Evolutionary conservation across 495 filamentous ascomycete species (phyloP).

Genomic region (Umbilicaria muhlenbergii): DNA sequence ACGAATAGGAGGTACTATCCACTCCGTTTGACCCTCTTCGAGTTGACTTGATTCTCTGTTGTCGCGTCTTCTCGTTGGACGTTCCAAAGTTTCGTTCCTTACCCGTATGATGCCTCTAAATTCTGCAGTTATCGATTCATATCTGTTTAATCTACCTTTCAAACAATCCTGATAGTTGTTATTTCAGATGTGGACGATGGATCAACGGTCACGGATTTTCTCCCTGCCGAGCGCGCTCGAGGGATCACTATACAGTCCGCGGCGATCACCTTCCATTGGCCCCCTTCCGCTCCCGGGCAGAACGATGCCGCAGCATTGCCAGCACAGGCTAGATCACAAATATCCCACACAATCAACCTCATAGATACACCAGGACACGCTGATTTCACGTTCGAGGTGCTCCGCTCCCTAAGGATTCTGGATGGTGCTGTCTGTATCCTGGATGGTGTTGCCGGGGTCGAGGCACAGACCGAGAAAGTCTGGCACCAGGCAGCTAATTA

Average conservation of each 20-base stretch:
- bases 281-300: slow-evolving; percentile 25
- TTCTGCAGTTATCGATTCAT: neutral
- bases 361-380: slow-evolving; percentile 98
- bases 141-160: neutral
- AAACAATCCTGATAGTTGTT: slow-evolving; percentile 1
- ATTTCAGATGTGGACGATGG: slow-evolving; percentile 80
- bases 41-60: neutral
- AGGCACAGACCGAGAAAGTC: slow-evolving; percentile 95
- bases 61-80: neutral
- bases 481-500: slow-evolving; percentile 83
- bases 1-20: slow-evolving; percentile 54
- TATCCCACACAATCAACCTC: slow-evolving; percentile 63
- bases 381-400: slow-evolving; percentile 96
- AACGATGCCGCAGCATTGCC: slow-evolving; percentile 10
- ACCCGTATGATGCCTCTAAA: neutral
- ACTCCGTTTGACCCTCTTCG: slow-evolving; percentile 6
- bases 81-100: slow-evolving; percentile 1
- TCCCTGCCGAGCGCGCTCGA: slow-evolving; percentile 81
- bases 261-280: slow-evolving; percentile 91
- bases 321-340: slow-evolving; percentile 2
- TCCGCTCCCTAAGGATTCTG: slow-evolving; percentile 80
- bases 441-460: slow-evolving; percentile 91
- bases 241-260: slow-evolving; percentile 98
- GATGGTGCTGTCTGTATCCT: slow-evolving; percentile 94
- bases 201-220: slow-evolving; percentile 93